These are phyloP conservation scores for Moesziomyces sp. DNA, from an alignment of 1,284 basidiomycete species.

Conservation along the genomic window DNA sequence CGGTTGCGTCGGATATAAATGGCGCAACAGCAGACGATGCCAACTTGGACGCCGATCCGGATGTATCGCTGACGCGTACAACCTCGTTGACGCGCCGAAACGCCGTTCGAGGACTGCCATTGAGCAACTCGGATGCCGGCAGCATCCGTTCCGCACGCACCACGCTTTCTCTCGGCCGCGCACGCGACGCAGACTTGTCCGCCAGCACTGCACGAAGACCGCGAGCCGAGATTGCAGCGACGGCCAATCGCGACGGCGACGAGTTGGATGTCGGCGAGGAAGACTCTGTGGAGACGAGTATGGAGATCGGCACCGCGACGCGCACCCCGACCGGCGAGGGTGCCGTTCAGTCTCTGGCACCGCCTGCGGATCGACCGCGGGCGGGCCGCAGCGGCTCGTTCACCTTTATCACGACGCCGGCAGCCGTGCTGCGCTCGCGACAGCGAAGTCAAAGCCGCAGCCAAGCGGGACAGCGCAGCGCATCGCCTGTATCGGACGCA, in stretches of 20 bases:
- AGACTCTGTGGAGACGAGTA: constrained; percentile 25
- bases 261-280: constrained; percentile 17
- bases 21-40: background rate
- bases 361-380: constrained; percentile 14
- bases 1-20: background rate
- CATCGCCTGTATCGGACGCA: background rate
- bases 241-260: constrained; percentile 1
- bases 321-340: constrained; percentile 1
- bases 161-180: constrained; percentile 13
- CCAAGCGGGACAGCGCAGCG: constrained; percentile 9
- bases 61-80: constrained; percentile 32
- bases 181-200: background rate
- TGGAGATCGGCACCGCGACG: constrained; percentile 21
- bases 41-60: constrained; percentile 14
- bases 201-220: too few relatives aligned
- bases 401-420: constrained; percentile 39
- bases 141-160: constrained; percentile 35
- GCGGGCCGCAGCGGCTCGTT: constrained; percentile 30
- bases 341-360: constrained; percentile 1
- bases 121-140: constrained; percentile 20
- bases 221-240: background rate
- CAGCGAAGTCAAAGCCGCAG: constrained; percentile 26
- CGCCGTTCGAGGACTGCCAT: constrained; percentile 29
- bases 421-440: constrained; percentile 32
- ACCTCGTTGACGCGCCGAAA: constrained; percentile 35